Conservation (phyloP, 805 yeast genomes). For the Blastobotrys chiropterorum region DNA sequence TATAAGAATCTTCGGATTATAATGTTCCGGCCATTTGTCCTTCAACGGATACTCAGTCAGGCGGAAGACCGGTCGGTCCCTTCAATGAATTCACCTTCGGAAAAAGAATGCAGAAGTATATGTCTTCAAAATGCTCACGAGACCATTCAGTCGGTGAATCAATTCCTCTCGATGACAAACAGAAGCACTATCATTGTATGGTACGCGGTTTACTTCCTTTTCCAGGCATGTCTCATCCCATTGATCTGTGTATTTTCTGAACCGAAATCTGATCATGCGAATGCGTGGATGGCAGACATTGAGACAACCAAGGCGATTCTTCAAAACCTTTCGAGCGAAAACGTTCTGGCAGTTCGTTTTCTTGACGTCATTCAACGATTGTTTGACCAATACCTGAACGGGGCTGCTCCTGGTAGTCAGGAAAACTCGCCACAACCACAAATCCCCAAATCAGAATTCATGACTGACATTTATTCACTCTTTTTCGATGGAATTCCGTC, state of each 20-base stretch:
- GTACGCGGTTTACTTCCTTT: constrained; percentile 58
- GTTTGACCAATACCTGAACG: constrained; percentile 18
- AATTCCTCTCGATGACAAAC: constrained; percentile 23
- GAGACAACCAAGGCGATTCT: constrained; percentile 38
- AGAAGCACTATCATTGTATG: constrained; percentile 49
- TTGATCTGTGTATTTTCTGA: constrained; percentile 49
- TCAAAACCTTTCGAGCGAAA: constrained; percentile 35
- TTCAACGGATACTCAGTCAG: constrained; percentile 42
- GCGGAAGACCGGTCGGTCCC: constrained; percentile 13
- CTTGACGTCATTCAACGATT: constrained; percentile 42
- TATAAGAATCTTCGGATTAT: constrained; percentile 50
- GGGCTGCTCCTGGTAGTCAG: background rate
- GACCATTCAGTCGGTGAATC: constrained; percentile 43
- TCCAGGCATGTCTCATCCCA: constrained; percentile 58
- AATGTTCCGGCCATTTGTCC: constrained; percentile 49
- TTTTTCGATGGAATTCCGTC: constrained; percentile 37
- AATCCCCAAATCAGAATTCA: constrained; percentile 25
- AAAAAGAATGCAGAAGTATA: constrained; percentile 43
- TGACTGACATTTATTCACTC: constrained; percentile 40
- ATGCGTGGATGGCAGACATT: constrained; percentile 41
- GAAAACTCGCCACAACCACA: constrained; percentile 10
- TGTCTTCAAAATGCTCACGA: constrained; percentile 48
- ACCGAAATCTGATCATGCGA: constrained; percentile 40
- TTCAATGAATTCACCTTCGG: constrained; percentile 27
- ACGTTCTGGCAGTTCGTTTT: constrained; percentile 42